Percentiles rank a stretch among this genome's conserved stretches.
These are phyloP conservation scores for Gelatoporia subvermispora DNA, from an alignment of 768 basidiomycete genomes.

Conservation along the genomic window DNA sequence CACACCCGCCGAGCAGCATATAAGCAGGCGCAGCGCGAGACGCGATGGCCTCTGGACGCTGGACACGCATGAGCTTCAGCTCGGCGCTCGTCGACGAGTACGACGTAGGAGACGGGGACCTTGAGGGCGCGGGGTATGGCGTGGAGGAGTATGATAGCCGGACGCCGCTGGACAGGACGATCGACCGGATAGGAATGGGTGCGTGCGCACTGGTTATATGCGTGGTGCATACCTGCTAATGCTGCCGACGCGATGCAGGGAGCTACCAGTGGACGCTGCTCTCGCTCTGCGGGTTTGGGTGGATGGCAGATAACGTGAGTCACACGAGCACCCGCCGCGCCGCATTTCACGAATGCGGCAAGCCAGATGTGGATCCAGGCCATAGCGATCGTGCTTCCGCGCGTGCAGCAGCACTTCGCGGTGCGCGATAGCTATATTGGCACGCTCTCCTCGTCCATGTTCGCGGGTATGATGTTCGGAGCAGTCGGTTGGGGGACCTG, in stretches of 20 bases:
- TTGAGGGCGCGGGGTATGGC: slow-evolving; percentile 20
- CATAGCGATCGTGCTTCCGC: slow-evolving; percentile 89
- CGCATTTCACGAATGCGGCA: slow-evolving; percentile 20
- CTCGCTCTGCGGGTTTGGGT: slow-evolving; percentile 86
- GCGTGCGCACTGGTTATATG: slow-evolving; percentile 12
- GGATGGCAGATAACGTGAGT: slow-evolving; percentile 89
- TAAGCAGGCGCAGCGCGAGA: slow-evolving; percentile 8
- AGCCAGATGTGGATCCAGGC: slow-evolving; percentile 93
- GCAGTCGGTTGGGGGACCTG: slow-evolving; percentile 91
- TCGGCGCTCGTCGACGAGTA: slow-evolving; percentile 15
- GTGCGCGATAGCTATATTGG: slow-evolving; percentile 79
- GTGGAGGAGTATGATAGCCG: slow-evolving; percentile 26
- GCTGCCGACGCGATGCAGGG: slow-evolving; percentile 26
- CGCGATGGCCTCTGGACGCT: slow-evolving; percentile 34
- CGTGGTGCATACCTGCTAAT: neutral
- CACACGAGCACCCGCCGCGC: neutral
- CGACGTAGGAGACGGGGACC: slow-evolving; percentile 30
- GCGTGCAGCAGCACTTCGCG: slow-evolving; percentile 86
- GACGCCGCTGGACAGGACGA: slow-evolving; percentile 70
- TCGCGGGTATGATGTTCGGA: slow-evolving; percentile 97
- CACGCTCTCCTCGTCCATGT: slow-evolving; percentile 80
- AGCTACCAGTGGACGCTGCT: slow-evolving; percentile 80
- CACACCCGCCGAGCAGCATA: slow-evolving; percentile 11
- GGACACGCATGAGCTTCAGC: slow-evolving; percentile 37
- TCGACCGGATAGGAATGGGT: slow-evolving; percentile 91